A percentile compares a stretch with the other conserved stretches of the same genome.
Conservation (phyloP, 2,329 filamentous ascomycete genomes). For the Lecanicillium sp. region DNA sequence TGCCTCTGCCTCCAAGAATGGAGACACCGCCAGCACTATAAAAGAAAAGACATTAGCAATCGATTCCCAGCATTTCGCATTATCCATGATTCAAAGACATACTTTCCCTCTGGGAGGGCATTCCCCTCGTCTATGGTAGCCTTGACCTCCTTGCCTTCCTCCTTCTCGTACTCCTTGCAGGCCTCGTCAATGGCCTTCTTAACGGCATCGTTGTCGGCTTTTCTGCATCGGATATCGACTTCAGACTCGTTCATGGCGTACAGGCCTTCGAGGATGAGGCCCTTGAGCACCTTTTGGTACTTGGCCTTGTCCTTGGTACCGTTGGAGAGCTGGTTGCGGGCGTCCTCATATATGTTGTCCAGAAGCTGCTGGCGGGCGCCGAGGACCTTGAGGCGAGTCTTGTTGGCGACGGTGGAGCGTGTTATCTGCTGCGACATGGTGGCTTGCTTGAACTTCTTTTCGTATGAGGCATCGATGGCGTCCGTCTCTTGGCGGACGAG, state of each 20-base stretch:
- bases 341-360: slow-evolving; percentile 78
- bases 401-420: slow-evolving; percentile 91
- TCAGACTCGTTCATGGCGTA: slow-evolving; percentile 81
- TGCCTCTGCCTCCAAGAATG: slow-evolving; percentile 75
- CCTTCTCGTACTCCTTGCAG: slow-evolving; percentile 74
- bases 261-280: slow-evolving; percentile 78
- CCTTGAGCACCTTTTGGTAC: slow-evolving; percentile 71
- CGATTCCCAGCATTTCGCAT: not conserved
- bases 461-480: slow-evolving; percentile 84
- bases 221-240: slow-evolving; percentile 64
- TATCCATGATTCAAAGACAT: slow-evolving; percentile 32
- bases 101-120: slow-evolving; percentile 75
- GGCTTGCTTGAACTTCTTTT: slow-evolving; percentile 99
- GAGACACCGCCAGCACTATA: slow-evolving; percentile 72
- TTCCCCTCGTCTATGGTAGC: slow-evolving; percentile 71
- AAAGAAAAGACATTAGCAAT: not conserved
- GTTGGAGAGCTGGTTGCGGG: slow-evolving; percentile 59
- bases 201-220: slow-evolving; percentile 68
- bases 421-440: slow-evolving; percentile 99
- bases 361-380: slow-evolving; percentile 82
- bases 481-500: slow-evolving; percentile 92
- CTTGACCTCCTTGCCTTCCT: slow-evolving; percentile 59
- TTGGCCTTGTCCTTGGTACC: slow-evolving; percentile 61
- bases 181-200: slow-evolving; percentile 74
- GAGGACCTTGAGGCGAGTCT: slow-evolving; percentile 84